phyloP scores from a whole-genome alignment of 352 stramenopile genomes.

The Vaucheria bursata region DNA sequence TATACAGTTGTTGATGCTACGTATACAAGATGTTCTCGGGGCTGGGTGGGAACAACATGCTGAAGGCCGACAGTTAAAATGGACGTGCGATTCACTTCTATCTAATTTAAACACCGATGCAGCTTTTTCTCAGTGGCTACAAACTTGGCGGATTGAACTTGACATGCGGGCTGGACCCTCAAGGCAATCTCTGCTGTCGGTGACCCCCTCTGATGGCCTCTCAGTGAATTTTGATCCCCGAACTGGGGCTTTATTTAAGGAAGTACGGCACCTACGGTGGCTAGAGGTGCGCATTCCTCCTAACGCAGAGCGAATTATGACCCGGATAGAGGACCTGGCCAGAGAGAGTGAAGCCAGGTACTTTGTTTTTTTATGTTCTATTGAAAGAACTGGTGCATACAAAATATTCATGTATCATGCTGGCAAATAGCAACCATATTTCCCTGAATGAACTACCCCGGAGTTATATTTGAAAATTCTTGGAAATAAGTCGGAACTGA shows the following conservation, averaged over 20 bases:
- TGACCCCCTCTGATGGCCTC: too few species aligned
- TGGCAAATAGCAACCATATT: too few species aligned
- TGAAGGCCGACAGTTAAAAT: constrained; percentile 90
- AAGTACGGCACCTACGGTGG: constrained; percentile 56
- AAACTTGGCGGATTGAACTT: constrained; percentile 61
- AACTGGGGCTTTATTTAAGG: constrained; percentile 94
- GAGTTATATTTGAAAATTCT: too few species aligned
- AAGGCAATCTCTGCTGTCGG: not conserved
- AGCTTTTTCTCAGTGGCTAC: constrained; percentile 90
- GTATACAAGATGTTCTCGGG: constrained; percentile 92
- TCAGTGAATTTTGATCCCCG: constrained; percentile 92
- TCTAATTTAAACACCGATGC: constrained; percentile 66
- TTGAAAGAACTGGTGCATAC: too few species aligned
- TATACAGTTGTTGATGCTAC: constrained; percentile 77
- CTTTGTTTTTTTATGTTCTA: too few species aligned
- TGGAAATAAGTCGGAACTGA: too few species aligned
- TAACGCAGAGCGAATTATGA: constrained; percentile 32
- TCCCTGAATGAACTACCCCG: too few species aligned
- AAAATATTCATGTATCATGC: too few species aligned
- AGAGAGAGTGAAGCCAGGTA: constrained; percentile 49
- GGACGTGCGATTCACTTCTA: constrained; percentile 68
- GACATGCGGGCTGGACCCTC: not conserved
- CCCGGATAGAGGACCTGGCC: constrained; percentile 18
- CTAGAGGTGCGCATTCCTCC: constrained; percentile 14
- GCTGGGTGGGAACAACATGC: constrained; percentile 90